phyloP scores from a whole-genome alignment of 2,329 filamentous ascomycete genomes.

The Trichoderma citrinoviride region DNA sequence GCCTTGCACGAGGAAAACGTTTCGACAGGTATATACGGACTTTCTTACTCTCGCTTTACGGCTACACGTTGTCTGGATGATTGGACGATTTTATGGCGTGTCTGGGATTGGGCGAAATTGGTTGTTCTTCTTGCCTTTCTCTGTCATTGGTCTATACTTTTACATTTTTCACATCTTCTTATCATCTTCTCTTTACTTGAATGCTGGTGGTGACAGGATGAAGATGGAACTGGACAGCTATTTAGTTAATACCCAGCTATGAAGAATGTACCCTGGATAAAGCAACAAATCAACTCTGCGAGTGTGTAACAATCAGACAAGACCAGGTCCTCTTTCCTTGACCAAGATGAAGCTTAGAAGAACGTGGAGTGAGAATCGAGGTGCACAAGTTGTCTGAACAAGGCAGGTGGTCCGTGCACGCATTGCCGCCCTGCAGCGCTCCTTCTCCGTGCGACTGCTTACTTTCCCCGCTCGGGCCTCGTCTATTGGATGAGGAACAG shows the following conservation, averaged over 20 bases:
- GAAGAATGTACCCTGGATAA: neutral
- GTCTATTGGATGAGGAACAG: neutral
- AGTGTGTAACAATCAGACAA: no score
- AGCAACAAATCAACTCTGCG: neutral
- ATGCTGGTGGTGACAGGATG: neutral
- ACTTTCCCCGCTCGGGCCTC: constrained; percentile 2
- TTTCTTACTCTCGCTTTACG: constrained; percentile 8
- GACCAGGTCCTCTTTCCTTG: no score
- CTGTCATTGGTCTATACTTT: neutral
- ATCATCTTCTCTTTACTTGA: neutral
- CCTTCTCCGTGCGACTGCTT: neutral
- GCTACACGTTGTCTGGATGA: constrained; percentile 2
- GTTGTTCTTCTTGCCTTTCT: neutral
- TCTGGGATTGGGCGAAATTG: neutral
- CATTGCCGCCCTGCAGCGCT: constrained; percentile 14
- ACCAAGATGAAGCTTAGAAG: no score
- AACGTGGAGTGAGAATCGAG: no score
- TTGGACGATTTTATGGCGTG: constrained; percentile 17
- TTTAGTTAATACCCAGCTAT: constrained; percentile 14
- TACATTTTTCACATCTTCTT: neutral
- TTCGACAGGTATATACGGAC: constrained; percentile 19
- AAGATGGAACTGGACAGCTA: neutral
- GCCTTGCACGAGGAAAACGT: neutral
- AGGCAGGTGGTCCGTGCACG: constrained; percentile 14
- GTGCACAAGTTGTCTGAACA: neutral